Evolutionary conservation across 2,329 filamentous ascomycete species (phyloP).

Genomic region (Fusarium floridanum): DNA sequence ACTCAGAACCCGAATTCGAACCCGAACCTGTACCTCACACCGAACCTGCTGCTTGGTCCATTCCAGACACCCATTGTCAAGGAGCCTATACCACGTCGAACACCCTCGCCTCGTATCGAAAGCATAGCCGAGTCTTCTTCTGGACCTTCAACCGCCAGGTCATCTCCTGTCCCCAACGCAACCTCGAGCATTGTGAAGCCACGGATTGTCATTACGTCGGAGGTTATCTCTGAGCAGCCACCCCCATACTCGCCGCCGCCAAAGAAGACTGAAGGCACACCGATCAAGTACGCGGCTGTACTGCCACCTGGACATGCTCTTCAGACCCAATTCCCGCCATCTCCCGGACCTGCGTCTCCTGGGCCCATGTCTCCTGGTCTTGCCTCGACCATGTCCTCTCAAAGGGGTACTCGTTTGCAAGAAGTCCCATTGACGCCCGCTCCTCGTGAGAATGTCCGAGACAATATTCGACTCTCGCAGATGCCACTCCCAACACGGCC

Average conservation of each 20-base stretch:
- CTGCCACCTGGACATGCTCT: slow-evolving; percentile 67
- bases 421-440: slow-evolving; percentile 68
- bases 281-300: slow-evolving; percentile 67
- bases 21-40: slow-evolving; percentile 31
- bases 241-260: slow-evolving; percentile 69
- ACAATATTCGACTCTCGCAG: slow-evolving; percentile 28
- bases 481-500: slow-evolving; percentile 58
- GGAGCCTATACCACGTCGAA: slow-evolving; percentile 53
- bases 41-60: slow-evolving; percentile 27
- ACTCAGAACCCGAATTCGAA: slow-evolving; percentile 14
- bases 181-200: slow-evolving; percentile 53
- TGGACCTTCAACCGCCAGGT: slow-evolving; percentile 38
- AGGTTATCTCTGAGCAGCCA: slow-evolving; percentile 57
- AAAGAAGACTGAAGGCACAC: slow-evolving; percentile 48
- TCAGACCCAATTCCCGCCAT: slow-evolving; percentile 63
- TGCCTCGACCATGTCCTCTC: slow-evolving; percentile 71
- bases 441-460: slow-evolving; percentile 29
- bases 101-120: slow-evolving; percentile 47
- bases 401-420: slow-evolving; percentile 70
- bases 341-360: slow-evolving; percentile 71
- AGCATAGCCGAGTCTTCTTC: slow-evolving; percentile 18
- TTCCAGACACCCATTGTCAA: slow-evolving; percentile 53
- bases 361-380: slow-evolving; percentile 73
- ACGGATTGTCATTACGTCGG: slow-evolving; percentile 55
- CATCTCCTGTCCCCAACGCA: slow-evolving; percentile 29